Evolutionary conservation across 1,139 yeast species (phyloP), one percentile per base, ranked within the genome.

Genomic region (Sugiyamaella japonica): DNA sequence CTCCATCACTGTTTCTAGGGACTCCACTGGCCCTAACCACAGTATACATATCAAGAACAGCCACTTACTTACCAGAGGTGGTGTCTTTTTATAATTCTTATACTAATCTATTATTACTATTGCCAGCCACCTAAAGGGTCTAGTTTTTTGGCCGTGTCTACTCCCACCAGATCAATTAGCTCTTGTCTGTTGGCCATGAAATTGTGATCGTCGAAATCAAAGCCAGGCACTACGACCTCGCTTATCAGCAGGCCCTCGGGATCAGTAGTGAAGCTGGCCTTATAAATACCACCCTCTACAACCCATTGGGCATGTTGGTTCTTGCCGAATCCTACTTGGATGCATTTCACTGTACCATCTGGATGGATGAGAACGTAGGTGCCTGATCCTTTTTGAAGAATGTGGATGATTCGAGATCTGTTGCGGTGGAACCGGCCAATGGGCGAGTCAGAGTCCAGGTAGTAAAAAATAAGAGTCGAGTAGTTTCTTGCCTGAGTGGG

Each of bases 171-270:
- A 2, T 59, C 59, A 5, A 53, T 59, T 43, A 78, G 63, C 12
- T 40, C 44, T n/a, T 40, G 17, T 17, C 23, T 40, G 17, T 13
- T 28, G n/a, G 68, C 59, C 69, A 78, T 66, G 61, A 77, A 77
- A 45, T 66, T 64, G 59, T 77, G 81, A 56, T 79, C 83, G n/a
- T 71, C 73, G 56, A 72, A 79, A 53, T 79, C 82, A 59, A 79
- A 79, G 1, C 83, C 83, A 2, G 83, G 83, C 7, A 78, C 80
- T 15, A 79, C 83, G 16, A 79, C 79, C 59, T 79, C 83, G 61
- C 81, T 77, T 37, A 78, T 78, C 50, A 78, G 65, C 34, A 79
- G 61, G n/a, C 70, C 73, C 38, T 69, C 72, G 1, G 47, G 51
- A n/a, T 52, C 59, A 3, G 73, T 47, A 29, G 78, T 54, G 60